A percentile compares a stretch with the other conserved stretches of the same genome.
These are phyloP conservation scores for Aspergillus clavatus DNA, from an alignment of 2,329 filamentous ascomycete genomes.

Conservation along the genomic window DNA sequence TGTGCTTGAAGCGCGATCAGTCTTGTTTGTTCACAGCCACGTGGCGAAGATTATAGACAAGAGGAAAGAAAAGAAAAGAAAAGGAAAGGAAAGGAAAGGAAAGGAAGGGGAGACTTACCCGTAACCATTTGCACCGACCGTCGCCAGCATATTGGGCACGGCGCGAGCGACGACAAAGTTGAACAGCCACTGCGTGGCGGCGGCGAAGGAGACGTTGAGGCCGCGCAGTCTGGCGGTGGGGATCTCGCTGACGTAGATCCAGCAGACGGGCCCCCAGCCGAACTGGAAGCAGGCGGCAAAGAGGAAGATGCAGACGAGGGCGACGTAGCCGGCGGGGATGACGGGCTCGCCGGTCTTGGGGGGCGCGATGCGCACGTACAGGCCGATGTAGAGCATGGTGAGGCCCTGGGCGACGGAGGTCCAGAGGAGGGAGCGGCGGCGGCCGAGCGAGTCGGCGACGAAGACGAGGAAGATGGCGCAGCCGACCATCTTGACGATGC, in stretches of 20 bases:
- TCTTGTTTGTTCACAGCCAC: too few species aligned
- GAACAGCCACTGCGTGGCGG: constrained; percentile 68
- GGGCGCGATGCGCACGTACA: constrained; percentile 51
- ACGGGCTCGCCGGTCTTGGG: constrained; percentile 52
- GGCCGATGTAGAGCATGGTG: constrained; percentile 66
- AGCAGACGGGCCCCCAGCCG: constrained; percentile 67
- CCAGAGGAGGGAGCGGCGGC: constrained; percentile 59
- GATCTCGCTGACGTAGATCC: constrained; percentile 69
- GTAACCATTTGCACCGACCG: constrained; percentile 47
- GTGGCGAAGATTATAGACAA: not conserved
- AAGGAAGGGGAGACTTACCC: constrained; percentile 35
- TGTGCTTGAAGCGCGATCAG: constrained; percentile 49
- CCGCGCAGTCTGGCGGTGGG: constrained; percentile 62
- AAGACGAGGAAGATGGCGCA: constrained; percentile 63
- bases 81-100: too few species aligned
- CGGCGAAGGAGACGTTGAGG: constrained; percentile 63
- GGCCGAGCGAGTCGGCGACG: constrained; percentile 64
- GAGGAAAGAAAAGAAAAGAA: too few species aligned
- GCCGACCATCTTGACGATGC: constrained; percentile 63
- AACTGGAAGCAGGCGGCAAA: constrained; percentile 68
- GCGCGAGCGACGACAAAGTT: constrained; percentile 68
- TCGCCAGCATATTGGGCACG: constrained; percentile 63
- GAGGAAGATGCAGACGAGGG: constrained; percentile 66
- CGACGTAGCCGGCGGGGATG: constrained; percentile 63
- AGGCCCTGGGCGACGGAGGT: constrained; percentile 59